phyloP scores from a whole-genome alignment of 192 early-diverging fungal genomes.

The Gigaspora rosea region DNA sequence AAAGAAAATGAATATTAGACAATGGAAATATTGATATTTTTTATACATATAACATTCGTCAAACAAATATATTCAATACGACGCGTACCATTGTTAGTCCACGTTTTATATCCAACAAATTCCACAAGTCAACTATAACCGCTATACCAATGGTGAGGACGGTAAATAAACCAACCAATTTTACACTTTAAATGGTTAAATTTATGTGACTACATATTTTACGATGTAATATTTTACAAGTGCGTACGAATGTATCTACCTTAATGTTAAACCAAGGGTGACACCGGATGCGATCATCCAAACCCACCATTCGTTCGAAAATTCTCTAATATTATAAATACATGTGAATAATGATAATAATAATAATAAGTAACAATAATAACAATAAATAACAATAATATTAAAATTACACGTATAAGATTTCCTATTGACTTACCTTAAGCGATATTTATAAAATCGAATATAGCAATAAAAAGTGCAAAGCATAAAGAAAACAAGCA shows the following conservation, averaged over 20 bases:
- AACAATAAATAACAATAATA: no score
- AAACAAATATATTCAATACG: neutral
- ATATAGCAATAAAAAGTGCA: conserved; percentile 85
- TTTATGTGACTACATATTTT: no score
- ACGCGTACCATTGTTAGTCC: conserved; percentile 62
- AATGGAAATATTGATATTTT: neutral
- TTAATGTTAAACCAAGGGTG: conserved; percentile 71
- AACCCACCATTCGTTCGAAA: conserved; percentile 79
- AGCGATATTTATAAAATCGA: conserved; percentile 77
- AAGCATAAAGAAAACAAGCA: conserved; percentile 91
- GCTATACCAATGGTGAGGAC: conserved; percentile 83
- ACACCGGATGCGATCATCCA: conserved; percentile 84
- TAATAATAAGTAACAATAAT: conserved; percentile 7
- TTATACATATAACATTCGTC: neutral
- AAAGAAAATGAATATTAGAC: neutral
- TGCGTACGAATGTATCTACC: no score
- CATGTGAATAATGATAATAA: neutral
- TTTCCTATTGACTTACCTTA: conserved; percentile 3
- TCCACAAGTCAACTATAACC: conserved; percentile 87
- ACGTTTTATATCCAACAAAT: conserved; percentile 82
- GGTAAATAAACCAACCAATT: conserved; percentile 94
- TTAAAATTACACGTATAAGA: conserved; percentile 16
- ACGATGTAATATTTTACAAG: no score
- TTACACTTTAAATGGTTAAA: conserved; percentile 57
- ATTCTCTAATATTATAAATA: conserved; percentile 55